These are phyloP conservation scores for Cladosporium sp. DNA, from an alignment of 2,329 filamentous ascomycete species.

Conservation along the genomic window DNA sequence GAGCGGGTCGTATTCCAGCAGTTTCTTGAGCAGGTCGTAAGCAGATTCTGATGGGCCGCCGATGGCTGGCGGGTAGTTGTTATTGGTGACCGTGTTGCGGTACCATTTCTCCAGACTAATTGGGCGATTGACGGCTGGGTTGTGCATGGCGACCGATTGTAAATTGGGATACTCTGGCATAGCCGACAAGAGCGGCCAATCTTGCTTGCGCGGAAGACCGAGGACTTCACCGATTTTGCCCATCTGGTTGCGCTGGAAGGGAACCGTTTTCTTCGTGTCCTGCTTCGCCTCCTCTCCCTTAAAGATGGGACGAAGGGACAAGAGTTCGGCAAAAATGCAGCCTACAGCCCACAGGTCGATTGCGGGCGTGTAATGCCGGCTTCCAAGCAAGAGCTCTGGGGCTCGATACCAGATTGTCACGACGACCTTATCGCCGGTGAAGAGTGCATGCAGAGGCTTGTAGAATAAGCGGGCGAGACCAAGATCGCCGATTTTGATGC, in stretches of 20 bases:
- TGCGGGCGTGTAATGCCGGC: conserved; percentile 93
- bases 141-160: conserved; percentile 42
- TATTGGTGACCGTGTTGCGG: conserved; percentile 48
- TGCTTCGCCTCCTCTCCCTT: conserved; percentile 99
- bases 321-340: conserved; percentile 93
- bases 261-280: conserved; percentile 96
- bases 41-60: conserved; percentile 61
- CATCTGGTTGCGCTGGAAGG: conserved; percentile 98
- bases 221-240: conserved; percentile 97
- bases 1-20: conserved; percentile 90
- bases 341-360: conserved; percentile 98
- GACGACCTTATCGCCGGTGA: conserved; percentile 94
- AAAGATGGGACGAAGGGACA: conserved; percentile 90
- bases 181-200: conserved; percentile 78
- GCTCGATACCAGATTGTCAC: conserved; percentile 99
- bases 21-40: conserved; percentile 74
- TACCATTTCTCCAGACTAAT: conserved; percentile 69
- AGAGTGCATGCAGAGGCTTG: conserved; percentile 88
- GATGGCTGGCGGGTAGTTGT: conserved; percentile 40
- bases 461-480: conserved; percentile 90
- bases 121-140: conserved; percentile 53
- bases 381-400: conserved; percentile 87
- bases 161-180: conserved; percentile 76
- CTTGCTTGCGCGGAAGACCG: conserved; percentile 82
- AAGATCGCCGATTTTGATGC: conserved; percentile 92